Evolutionary conservation across 2,329 filamentous ascomycete species (phyloP).

Genomic region (Cladophialophora chaetospira): DNA sequence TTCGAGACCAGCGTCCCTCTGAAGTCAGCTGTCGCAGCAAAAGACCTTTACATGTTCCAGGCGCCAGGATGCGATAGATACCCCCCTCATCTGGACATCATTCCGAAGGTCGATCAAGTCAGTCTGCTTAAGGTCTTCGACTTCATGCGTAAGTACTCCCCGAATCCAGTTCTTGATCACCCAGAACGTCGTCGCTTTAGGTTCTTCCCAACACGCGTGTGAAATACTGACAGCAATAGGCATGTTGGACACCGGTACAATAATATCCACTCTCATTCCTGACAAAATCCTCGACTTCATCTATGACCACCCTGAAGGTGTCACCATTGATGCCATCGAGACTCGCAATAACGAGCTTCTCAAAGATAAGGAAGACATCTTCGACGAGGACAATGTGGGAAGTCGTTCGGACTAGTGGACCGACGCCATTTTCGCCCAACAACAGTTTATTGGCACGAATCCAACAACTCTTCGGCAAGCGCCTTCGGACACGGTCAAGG

Average conservation of each 20-base stretch:
- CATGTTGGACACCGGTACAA: slow-evolving; percentile 18
- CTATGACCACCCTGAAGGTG: slow-evolving; percentile 15
- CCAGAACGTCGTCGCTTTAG: too few relatives aligned
- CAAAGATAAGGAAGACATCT: slow-evolving; percentile 42
- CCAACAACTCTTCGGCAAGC: slow-evolving; percentile 51
- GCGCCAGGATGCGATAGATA: slow-evolving; percentile 19
- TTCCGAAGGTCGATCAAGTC: slow-evolving; percentile 20
- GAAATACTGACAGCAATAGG: too few relatives aligned
- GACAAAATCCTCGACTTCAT: slow-evolving; percentile 12
- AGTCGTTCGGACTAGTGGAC: slow-evolving; percentile 45
- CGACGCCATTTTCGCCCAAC: slow-evolving; percentile 50
- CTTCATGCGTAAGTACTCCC: too few relatives aligned
- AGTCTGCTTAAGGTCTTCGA: slow-evolving; percentile 15
- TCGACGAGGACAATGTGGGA: slow-evolving; percentile 35
- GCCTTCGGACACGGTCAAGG: slow-evolving; percentile 37
- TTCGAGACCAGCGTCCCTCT: slow-evolving; percentile 14
- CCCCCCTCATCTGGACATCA: slow-evolving; percentile 26
- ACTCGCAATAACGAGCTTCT: slow-evolving; percentile 42
- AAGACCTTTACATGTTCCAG: slow-evolving; percentile 18
- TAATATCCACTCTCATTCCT: slow-evolving; percentile 11
- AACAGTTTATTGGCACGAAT: slow-evolving; percentile 49
- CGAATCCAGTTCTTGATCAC: too few relatives aligned
- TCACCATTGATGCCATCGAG: slow-evolving; percentile 23
- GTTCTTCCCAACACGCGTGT: too few relatives aligned
- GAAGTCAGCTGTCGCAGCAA: slow-evolving; percentile 6